These are phyloP conservation scores for Spatholobus suberectus DNA, from an alignment of 306 rosid species.

Conservation along the genomic window DNA sequence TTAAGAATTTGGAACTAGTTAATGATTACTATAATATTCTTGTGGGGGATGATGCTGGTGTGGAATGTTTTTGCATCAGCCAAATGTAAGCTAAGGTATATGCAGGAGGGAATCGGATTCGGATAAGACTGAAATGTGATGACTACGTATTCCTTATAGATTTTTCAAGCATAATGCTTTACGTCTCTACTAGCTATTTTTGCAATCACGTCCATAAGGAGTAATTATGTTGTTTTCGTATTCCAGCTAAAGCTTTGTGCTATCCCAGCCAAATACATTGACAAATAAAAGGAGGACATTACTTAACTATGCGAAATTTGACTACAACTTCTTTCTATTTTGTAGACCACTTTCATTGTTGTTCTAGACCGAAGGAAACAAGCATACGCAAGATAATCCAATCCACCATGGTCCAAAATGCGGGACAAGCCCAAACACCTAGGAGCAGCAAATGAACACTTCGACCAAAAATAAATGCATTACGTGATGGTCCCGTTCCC, in stretches of 20 bases:
- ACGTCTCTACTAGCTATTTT: neutral
- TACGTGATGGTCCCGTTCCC: no score
- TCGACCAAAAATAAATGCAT: no score
- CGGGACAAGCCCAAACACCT: no score
- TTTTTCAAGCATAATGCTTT: neutral
- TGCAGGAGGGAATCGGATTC: neutral
- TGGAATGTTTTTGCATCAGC: slow-evolving; percentile 1
- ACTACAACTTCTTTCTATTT: neutral
- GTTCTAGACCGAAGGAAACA: neutral
- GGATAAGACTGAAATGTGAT: neutral
- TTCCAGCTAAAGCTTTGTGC: neutral
- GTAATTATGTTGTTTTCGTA: neutral
- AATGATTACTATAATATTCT: neutral
- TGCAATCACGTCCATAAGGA: neutral
- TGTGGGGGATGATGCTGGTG: neutral
- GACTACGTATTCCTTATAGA: neutral
- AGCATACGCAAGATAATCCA: no score
- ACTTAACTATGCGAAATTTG: neutral
- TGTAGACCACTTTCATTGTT: neutral
- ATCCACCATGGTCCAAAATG: neutral
- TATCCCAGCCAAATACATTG: neutral
- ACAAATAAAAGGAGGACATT: no score
- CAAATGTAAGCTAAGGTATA: neutral
- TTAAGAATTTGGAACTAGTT: neutral
- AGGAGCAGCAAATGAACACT: no score